These are phyloP conservation scores for Zygoascus ofunaensis DNA, from an alignment of 805 yeast genomes.

Conservation along the genomic window DNA sequence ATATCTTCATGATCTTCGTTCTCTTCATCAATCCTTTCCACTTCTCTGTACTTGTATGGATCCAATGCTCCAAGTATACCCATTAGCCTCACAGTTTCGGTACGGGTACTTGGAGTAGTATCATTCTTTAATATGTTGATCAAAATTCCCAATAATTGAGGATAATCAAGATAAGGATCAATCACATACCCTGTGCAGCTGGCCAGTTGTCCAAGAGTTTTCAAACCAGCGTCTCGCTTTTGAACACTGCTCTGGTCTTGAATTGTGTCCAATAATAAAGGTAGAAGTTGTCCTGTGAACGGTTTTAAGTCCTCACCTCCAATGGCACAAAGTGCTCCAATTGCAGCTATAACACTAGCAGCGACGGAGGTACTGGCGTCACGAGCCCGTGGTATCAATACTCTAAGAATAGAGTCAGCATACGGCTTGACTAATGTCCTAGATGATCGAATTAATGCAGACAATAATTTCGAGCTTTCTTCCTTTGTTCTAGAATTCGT, in stretches of 20 bases:
- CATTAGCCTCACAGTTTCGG: constrained; percentile 80
- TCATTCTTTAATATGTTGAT: constrained; percentile 78
- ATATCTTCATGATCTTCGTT: constrained; percentile 56
- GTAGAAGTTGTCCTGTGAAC: constrained; percentile 72
- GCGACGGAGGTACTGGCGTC: constrained; percentile 75
- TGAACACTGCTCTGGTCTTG: constrained; percentile 83
- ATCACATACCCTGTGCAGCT: constrained; percentile 91
- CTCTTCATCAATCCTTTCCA: constrained; percentile 56
- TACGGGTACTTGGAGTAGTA: constrained; percentile 57
- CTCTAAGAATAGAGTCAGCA: constrained; percentile 82
- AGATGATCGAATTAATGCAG: constrained; percentile 68
- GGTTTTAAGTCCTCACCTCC: constrained; percentile 78
- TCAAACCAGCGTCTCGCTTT: constrained; percentile 83
- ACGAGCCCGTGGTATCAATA: constrained; percentile 63
- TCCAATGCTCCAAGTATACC: constrained; percentile 96
- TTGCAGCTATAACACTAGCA: constrained; percentile 71
- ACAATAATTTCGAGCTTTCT: constrained; percentile 70
- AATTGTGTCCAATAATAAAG: constrained; percentile 73
- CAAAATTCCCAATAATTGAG: constrained; percentile 73
- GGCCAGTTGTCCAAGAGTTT: constrained; percentile 79
- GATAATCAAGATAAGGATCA: constrained; percentile 85
- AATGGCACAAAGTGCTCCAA: constrained; percentile 71
- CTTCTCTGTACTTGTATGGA: constrained; percentile 90
- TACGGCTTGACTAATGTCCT: constrained; percentile 82
- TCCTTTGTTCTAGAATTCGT: constrained; percentile 69